Base-by-base conservation (phyloP, 148 eudicot genomes). In the Rhododendron simsii region DNA sequence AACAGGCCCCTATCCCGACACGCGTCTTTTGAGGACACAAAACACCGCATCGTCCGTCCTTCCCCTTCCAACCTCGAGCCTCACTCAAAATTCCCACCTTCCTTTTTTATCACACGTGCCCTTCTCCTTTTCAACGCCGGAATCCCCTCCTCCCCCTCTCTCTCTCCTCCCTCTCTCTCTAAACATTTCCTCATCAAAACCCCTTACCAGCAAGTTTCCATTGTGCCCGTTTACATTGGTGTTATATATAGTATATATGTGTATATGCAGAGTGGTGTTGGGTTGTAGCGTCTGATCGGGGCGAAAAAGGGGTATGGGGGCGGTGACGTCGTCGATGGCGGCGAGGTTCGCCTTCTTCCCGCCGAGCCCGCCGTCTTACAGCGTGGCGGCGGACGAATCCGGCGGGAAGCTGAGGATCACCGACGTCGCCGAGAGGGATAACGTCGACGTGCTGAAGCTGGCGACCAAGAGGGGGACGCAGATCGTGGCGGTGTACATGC, bases 281-380 rank as follows among this genome's bases (percentile, higher is more conserved):
- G 30, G 71, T 65, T 65, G 7, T 69, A 69, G 30, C 37, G 59
- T 85, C 83, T 20, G 48, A 41, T 73, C 30, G 35, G 18, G 1
- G 2, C 10, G 1, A 18, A 26, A 5, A 26, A 4, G 74, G 67
- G 44, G 0, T 39, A 94, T 94, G 98, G 98, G 98, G 44, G 95
- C 95, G 75, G 87, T 94, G 91, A 92, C 98, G 73, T 94, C 98
- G 86, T 94, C 95, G 55, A 94, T 94, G 95, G 98, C 95, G 86
- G 98, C 98, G 39, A 94, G 91, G 89, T 91, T 94, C 69, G 98
- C 98, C 15, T 94, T 93, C 90, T 94, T 93, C 50, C 98, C 98
- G 85, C 98, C 98, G n/a, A 91, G 84, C 69, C 98, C 98, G 16
- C 93, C 98, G 15, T 94, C 98, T 23, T 94, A 94, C 91, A 90